These are phyloP conservation scores for Allium fistulosum DNA, from an alignment of 106 monocot species.

Conservation along the genomic window DNA sequence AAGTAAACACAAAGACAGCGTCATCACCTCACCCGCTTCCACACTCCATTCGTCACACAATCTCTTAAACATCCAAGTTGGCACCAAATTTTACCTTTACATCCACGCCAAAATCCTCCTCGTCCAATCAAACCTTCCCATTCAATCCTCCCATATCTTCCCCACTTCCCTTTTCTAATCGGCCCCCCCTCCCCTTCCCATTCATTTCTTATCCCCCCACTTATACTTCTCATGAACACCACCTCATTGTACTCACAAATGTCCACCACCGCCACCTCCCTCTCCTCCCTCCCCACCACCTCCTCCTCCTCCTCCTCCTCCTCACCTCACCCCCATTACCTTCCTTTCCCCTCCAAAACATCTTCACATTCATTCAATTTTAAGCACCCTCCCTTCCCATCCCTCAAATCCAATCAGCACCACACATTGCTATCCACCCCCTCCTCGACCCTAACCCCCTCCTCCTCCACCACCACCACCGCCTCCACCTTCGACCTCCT, in stretches of 20 bases:
- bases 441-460: conserved; percentile 9
- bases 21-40: too few species aligned
- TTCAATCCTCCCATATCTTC: background rate
- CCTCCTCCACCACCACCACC: conserved; percentile 16
- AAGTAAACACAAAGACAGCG: too few species aligned
- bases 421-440: conserved; percentile 17
- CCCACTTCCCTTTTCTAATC: background rate
- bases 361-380: background rate
- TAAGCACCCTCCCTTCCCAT: background rate
- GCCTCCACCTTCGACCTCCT: conserved; percentile 54
- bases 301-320: conserved; percentile 7
- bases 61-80: background rate
- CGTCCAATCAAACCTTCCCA: conserved; percentile 1
- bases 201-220: background rate
- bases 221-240: background rate
- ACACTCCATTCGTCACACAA: too few species aligned
- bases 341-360: conserved; percentile 2
- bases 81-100: background rate
- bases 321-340: conserved; percentile 12
- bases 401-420: background rate
- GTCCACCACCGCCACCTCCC: conserved; percentile 6
- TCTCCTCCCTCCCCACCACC: conserved; percentile 1
- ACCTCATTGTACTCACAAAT: background rate
- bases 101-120: conserved; percentile 3
- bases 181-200: background rate